Evolutionary conservation across 1,284 basidiomycete genomes (phyloP).

Genomic region (Cutaneotrichosporon spelunceum): DNA sequence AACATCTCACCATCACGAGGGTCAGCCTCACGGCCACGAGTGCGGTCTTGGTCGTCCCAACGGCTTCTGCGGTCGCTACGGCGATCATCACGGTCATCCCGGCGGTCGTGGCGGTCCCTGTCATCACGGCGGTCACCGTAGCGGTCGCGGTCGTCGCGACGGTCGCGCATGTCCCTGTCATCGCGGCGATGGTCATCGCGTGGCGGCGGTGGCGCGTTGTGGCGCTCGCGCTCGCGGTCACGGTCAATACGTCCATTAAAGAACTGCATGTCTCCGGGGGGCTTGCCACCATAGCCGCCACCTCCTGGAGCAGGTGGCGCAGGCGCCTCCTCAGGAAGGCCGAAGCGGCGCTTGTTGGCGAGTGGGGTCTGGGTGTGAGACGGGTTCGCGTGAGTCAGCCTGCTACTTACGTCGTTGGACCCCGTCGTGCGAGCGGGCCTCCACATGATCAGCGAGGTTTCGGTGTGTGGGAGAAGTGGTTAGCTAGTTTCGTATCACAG

Average conservation of each 20-base stretch:
- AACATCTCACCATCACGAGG: slow-evolving; percentile 38
- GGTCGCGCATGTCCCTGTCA: slow-evolving; percentile 19
- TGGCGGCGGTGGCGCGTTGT: slow-evolving; percentile 13
- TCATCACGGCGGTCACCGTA: slow-evolving; percentile 29
- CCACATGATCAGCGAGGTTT: slow-evolving; percentile 62
- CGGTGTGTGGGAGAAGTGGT: neutral
- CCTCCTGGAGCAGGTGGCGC: slow-evolving; percentile 53
- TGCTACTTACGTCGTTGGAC: slow-evolving; percentile 52
- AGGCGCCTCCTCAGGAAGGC: slow-evolving; percentile 60
- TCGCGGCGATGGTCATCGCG: slow-evolving; percentile 30
- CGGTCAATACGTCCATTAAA: slow-evolving; percentile 48
- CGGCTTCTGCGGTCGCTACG: slow-evolving; percentile 30
- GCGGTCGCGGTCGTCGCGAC: slow-evolving; percentile 28
- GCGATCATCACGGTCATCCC: slow-evolving; percentile 22
- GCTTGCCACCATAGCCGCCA: slow-evolving; percentile 44
- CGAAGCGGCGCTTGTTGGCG: slow-evolving; percentile 80
- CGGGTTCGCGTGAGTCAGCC: neutral
- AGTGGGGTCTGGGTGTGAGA: slow-evolving; percentile 46
- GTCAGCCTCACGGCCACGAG: slow-evolving; percentile 29
- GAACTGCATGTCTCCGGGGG: slow-evolving; percentile 43
- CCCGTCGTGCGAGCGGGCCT: slow-evolving; percentile 61
- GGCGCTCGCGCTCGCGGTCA: slow-evolving; percentile 24
- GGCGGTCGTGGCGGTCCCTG: slow-evolving; percentile 24
- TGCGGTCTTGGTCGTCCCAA: slow-evolving; percentile 26
- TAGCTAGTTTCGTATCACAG: neutral